Base-by-base conservation (phyloP, 2,329 filamentous ascomycete species). In the Aspergillus sp. region DNA sequence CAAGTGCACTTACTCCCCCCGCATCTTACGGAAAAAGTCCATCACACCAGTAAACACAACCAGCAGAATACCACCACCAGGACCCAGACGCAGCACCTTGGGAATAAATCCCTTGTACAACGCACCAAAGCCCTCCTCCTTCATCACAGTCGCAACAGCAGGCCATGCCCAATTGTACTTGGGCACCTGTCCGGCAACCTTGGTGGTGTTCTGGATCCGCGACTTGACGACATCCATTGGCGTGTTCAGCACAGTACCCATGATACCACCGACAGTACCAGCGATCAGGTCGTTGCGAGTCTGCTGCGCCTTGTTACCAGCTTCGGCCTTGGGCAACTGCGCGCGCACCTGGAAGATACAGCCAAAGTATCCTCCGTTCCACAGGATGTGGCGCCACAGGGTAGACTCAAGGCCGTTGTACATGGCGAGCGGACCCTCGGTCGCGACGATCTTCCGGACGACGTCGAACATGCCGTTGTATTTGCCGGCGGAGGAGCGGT, bases 131-230 rank as follows among this genome's bases (percentile, higher is more conserved):
- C 93, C 93, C 72, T 98, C 93, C 74, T 98, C 93, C 73, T 82
- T 88, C 72, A 89, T 84, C 51, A 98, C 88, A 6, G 88, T 93
- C 48, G 80, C 84, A 44, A 96, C 77, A 19, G 89, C 84, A 42
- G 89, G 88, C 81, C 85, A 95, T 27, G 93, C 93, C 93, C 93
- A 98, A 81, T 97, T 96, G 77, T 98, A 98, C 80, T 98, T 98
- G 65, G 88, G 88, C 19, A 83, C 73, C 46, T 81, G 77, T 4
- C 93, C 93, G n/a, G 86, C 69, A 35, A 95, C 75, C 77, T 87
- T 91, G 57, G 87, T 79, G 48, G 82, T 89, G 74, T 98, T 98
- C 73, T 98, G 93, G 59, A 98, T 98, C 54, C 93, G 85, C 57
- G 88, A 94, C 81, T 98, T 98, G 74, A 97, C 90, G 17, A 97